A percentile compares a stretch with the other conserved stretches of the same genome.
Conservation (phyloP, 202 grass and related monocot genomes). For the Digitaria exilis region DNA sequence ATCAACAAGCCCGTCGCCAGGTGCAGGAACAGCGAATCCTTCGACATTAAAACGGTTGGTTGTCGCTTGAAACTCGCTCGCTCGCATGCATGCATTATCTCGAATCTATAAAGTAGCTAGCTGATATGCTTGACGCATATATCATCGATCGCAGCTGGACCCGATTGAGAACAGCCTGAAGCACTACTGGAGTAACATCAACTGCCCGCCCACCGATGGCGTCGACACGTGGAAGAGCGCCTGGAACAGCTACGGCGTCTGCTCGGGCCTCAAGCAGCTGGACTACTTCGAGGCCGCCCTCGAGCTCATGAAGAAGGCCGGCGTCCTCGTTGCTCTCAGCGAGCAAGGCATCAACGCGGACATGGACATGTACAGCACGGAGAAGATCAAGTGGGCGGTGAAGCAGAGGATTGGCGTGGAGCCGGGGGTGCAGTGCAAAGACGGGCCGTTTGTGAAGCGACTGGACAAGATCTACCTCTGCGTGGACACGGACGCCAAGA, state of each 20-base stretch:
- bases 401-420: conserved; percentile 9
- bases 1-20: conserved; percentile 21
- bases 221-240: conserved; percentile 20
- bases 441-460: conserved; percentile 41
- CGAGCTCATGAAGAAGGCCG: conserved; percentile 14
- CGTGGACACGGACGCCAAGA: conserved; percentile 39
- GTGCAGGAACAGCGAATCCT: conserved; percentile 34
- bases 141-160: not conserved
- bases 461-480: conserved; percentile 51
- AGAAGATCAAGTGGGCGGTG: conserved; percentile 37
- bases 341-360: conserved; percentile 25
- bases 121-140: not conserved
- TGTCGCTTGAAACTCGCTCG: no score
- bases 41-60: conserved; percentile 31
- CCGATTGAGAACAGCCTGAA: conserved; percentile 41
- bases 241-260: conserved; percentile 52
- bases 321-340: conserved; percentile 14
- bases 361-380: conserved; percentile 28
- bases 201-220: conserved; percentile 47
- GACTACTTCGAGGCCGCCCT: conserved; percentile 54
- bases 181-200: conserved; percentile 50
- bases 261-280: conserved; percentile 47
- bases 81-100: no score
- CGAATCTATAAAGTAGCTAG: no score
- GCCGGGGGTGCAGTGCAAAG: conserved; percentile 36